These are phyloP conservation scores for Globisporangium barbulae DNA, from an alignment of 352 stramenopile genomes.

Conservation along the genomic window DNA sequence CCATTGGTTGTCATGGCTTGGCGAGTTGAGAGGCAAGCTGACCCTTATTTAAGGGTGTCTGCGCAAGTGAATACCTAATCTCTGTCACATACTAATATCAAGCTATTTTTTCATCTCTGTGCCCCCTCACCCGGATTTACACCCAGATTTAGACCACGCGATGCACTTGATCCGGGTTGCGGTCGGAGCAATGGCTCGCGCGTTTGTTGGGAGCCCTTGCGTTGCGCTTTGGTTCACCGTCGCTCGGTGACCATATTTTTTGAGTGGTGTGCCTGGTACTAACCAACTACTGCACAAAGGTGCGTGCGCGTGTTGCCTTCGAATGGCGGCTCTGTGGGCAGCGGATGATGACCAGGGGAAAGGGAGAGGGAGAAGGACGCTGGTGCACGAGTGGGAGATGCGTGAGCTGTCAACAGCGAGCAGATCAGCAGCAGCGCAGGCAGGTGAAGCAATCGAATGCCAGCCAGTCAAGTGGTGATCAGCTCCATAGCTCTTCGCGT, in stretches of 20 bases:
- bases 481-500: not conserved
- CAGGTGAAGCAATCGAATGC: not conserved
- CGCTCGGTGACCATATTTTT: slow-evolving; percentile 43
- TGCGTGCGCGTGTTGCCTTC: slow-evolving; percentile 12
- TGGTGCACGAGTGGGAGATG: not conserved
- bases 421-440: slow-evolving; percentile 2
- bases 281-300: slow-evolving; percentile 38
- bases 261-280: slow-evolving; percentile 72
- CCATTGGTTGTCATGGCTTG: slow-evolving; percentile 33
- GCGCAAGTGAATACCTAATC: slow-evolving; percentile 6
- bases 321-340: not conserved
- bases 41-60: slow-evolving; percentile 12
- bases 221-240: not conserved
- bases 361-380: not conserved
- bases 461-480: not conserved
- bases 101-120: not conserved
- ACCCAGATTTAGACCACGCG: slow-evolving; percentile 1
- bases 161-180: slow-evolving; percentile 4
- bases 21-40: not conserved
- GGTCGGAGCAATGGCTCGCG: slow-evolving; percentile 4
- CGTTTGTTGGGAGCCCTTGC: slow-evolving; percentile 2
- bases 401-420: not conserved
- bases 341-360: not conserved
- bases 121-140: not conserved
- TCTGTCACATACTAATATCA: not conserved